Base-by-base conservation (phyloP, 177 flowering plant species). In the Vitis hybrid region DNA sequence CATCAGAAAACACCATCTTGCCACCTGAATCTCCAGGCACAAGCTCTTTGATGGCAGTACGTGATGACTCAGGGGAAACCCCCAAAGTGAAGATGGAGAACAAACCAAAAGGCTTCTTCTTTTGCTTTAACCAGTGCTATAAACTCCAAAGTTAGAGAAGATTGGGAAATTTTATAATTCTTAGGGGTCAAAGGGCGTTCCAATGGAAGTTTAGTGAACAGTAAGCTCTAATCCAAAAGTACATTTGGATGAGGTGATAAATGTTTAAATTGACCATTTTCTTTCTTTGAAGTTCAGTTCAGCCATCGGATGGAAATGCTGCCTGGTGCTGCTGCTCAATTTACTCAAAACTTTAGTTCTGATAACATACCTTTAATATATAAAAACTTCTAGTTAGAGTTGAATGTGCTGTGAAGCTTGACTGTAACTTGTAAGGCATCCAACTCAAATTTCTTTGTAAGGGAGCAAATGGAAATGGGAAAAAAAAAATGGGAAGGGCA, bases 21-120 rank as follows among this genome's bases (percentile, higher is more conserved):
- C 83, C 89, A 51, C 91, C 90, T 11, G 90, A 85, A 52, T 85
- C 90, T 71, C 90, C 90, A 24, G 88, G 90, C 15, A 85, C 87
- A 58, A 85, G 87, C 66, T 79, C 90, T 0, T 72, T 87, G 69
- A 87, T 85, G 88, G 78, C 84, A 5, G 68, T 66, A 27, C 71
- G 72, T 2, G 86, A 79, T 65, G 82, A 73, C 60, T 65, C 72
- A 7, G 80, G 79, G 12, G 85, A 75, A 24, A 78, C 83, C 21
- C 83, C 87, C 2, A 84, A 73, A 68, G 74, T 74, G 4, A 69
- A 68, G 27, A 66, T 69, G 75, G 86, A 84, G 66, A 62, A 76
- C 63, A 76, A 80, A 64, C 67, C 74, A 0, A 70, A 72, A 62
- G 76, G 86, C 48, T 70, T 77, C 62, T 86, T 86, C 72, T 84